Evolutionary conservation across 768 basidiomycete species (phyloP).

Genomic region (Pilatotrama ljubarskyi): DNA sequence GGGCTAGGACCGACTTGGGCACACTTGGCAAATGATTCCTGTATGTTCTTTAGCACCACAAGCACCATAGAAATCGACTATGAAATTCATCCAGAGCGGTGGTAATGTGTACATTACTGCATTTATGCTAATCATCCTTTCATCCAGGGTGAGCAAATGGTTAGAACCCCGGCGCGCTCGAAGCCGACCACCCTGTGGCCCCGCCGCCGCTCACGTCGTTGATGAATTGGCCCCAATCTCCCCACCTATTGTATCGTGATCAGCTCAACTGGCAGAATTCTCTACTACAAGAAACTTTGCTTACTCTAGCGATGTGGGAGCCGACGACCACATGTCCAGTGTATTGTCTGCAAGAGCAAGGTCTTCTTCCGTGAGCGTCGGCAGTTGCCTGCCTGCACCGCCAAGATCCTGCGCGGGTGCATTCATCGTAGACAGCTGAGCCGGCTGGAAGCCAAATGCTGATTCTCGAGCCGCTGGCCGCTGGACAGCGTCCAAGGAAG

Average conservation of each 20-base stretch:
- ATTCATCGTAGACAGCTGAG: too few species aligned
- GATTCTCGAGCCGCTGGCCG: background rate
- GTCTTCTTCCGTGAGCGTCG: background rate
- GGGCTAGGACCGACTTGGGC: too few species aligned
- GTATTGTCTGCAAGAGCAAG: constrained; percentile 38
- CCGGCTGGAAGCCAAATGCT: too few species aligned
- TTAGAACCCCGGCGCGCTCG: too few species aligned
- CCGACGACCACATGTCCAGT: constrained; percentile 61
- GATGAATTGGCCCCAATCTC: constrained; percentile 43
- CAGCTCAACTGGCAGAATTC: background rate
- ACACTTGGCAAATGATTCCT: too few species aligned
- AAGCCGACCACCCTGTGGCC: background rate
- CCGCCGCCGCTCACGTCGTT: constrained; percentile 32
- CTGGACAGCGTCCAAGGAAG: background rate
- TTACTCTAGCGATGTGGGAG: constrained; percentile 59
- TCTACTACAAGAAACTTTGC: constrained; percentile 22
- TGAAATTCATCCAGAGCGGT: too few species aligned
- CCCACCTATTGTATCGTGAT: constrained; percentile 29
- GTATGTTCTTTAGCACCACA: too few species aligned
- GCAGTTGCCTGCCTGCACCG: constrained; percentile 17
- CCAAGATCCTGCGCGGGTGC: background rate
- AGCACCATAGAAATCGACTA: too few species aligned
- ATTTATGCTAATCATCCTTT: too few species aligned
- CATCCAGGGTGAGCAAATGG: too few species aligned
- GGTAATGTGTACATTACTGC: too few species aligned